Percentiles rank a stretch among this genome's conserved stretches.
Conservation (phyloP, 768 basidiomycete species). For the Ephemerocybe angulata region DNA sequence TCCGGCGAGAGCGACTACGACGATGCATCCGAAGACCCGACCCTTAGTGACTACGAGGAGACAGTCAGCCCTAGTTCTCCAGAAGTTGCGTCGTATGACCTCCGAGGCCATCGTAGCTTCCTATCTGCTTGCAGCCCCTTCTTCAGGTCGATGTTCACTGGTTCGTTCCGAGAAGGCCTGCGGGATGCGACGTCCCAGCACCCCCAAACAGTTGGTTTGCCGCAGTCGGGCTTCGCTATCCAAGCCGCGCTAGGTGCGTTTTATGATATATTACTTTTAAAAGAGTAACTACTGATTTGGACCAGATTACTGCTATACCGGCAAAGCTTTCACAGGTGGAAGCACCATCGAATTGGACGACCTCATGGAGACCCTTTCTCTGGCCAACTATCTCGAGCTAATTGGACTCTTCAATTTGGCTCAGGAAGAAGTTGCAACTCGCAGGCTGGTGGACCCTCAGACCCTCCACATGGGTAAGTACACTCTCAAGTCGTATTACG, state of each 20-base stretch:
- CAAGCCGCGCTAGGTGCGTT: neutral
- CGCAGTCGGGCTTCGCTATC: neutral
- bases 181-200: too few species aligned
- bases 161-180: conserved; percentile 18
- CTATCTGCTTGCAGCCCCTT: conserved; percentile 32
- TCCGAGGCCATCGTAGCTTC: conserved; percentile 36
- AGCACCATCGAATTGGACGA: neutral
- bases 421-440: too few species aligned
- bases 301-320: neutral
- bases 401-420: too few species aligned
- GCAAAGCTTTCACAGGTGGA: neutral
- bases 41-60: too few species aligned
- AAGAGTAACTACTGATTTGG: neutral
- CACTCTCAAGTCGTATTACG: too few species aligned
- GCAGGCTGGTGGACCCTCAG: too few species aligned
- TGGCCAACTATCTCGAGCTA: neutral
- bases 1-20: too few species aligned
- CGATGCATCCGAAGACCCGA: too few species aligned
- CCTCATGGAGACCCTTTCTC: neutral
- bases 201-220: neutral
- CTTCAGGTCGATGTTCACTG: conserved; percentile 29
- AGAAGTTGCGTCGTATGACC: too few species aligned
- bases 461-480: too few species aligned
- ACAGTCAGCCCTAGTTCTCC: too few species aligned
- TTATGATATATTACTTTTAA: neutral